phyloP scores from a whole-genome alignment of 257 asterid genomes.

The Solanum verrucosum region DNA sequence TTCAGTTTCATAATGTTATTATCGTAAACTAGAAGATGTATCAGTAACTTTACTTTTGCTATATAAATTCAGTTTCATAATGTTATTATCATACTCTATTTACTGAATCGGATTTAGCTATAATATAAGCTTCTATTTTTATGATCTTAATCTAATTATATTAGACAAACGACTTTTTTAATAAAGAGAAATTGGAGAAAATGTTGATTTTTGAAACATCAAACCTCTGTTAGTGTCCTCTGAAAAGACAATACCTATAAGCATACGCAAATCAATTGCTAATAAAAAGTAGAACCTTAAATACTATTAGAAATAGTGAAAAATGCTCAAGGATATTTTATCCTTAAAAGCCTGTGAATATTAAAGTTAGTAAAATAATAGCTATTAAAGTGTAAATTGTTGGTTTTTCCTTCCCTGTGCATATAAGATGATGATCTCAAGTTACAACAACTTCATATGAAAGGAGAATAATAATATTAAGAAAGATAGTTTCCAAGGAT shows the following conservation, averaged over 20 bases:
- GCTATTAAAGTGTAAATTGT: background rate
- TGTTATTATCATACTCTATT: background rate
- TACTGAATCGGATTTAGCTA: background rate
- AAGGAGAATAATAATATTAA: background rate
- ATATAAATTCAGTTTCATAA: background rate
- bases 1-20: background rate
- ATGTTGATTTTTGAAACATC: background rate
- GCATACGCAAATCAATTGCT: background rate
- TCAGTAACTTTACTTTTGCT: background rate
- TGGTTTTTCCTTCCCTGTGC: accelerated
- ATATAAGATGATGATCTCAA: background rate
- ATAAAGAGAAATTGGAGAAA: background rate
- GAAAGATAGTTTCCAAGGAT: background rate
- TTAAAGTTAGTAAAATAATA: background rate
- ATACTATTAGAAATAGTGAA: background rate
- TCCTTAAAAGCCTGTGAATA: background rate
- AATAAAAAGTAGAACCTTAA: background rate
- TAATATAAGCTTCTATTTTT: background rate
- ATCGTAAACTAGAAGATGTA: background rate
- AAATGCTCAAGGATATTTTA: background rate
- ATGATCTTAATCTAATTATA: background rate
- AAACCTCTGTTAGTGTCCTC: background rate
- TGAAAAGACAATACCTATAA: background rate
- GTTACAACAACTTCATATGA: background rate
- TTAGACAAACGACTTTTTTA: background rate